Evolutionary conservation across 2,329 filamentous ascomycete species (phyloP).

Genomic region (Arachnopeziza araneosa): DNA sequence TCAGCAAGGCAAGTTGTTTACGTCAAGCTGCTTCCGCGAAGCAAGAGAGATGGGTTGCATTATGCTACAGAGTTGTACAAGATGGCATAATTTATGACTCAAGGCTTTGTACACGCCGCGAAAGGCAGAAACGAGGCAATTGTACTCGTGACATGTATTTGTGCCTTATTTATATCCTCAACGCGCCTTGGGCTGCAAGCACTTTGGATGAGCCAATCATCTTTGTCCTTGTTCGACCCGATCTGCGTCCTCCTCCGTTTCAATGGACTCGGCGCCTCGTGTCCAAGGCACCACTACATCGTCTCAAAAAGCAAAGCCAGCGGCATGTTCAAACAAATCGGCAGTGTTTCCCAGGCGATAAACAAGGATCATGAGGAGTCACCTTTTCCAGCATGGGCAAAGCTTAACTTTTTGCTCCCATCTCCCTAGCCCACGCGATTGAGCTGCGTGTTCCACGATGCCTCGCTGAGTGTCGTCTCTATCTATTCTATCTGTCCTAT

Average conservation of each 20-base stretch:
- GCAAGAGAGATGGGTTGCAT: too few species aligned
- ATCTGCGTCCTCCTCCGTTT: background rate
- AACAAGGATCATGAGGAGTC: background rate
- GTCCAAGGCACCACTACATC: background rate
- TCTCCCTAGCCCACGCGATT: background rate
- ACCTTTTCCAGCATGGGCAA: background rate
- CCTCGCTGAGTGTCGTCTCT: background rate
- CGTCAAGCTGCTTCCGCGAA: too few species aligned
- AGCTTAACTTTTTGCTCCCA: background rate
- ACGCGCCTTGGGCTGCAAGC: background rate
- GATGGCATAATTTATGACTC: background rate
- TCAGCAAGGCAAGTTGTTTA: too few species aligned
- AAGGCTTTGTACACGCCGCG: background rate
- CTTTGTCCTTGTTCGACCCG: background rate
- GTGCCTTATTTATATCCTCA: background rate
- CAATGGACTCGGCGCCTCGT: background rate
- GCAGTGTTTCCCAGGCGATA: background rate
- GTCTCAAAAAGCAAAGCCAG: background rate
- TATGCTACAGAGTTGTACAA: too few species aligned
- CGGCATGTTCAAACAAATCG: background rate
- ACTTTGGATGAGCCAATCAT: background rate
- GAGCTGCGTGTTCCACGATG: slow-evolving; percentile 1
- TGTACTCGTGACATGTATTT: background rate
- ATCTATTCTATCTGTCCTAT: slow-evolving; percentile 7
- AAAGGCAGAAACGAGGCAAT: slow-evolving; percentile 3